phyloP scores from a whole-genome alignment of 371 early-diverging fungal genomes.

The Lichtheimia ramosa region DNA sequence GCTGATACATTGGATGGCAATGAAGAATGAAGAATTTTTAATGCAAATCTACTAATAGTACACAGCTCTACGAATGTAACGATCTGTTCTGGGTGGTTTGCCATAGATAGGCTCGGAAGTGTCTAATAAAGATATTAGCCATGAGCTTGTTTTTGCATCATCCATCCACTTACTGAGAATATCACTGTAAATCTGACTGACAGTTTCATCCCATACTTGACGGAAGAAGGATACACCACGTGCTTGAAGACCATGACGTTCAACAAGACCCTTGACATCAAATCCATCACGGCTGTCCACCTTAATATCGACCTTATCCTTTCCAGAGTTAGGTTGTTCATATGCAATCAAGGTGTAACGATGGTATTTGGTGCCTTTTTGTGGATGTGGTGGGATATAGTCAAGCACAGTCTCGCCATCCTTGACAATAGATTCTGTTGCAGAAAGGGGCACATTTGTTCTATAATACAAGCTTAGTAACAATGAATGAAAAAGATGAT shows the following conservation, averaged over 20 bases:
- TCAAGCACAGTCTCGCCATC: constrained; percentile 60
- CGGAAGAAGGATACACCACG: constrained; percentile 77
- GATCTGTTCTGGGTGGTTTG: constrained; percentile 55
- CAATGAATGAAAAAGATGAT: background rate
- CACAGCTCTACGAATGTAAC: constrained; percentile 52
- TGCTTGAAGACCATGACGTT: constrained; percentile 41
- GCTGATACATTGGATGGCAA: background rate
- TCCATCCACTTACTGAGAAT: constrained; percentile 41
- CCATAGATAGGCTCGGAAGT: constrained; percentile 57
- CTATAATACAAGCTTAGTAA: constrained; percentile 19
- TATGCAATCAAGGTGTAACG: constrained; percentile 73
- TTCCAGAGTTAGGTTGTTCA: constrained; percentile 68
- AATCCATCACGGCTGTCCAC: constrained; percentile 41
- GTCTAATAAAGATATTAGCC: constrained; percentile 10
- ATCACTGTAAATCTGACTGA: constrained; percentile 67
- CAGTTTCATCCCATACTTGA: constrained; percentile 71
- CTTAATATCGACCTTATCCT: constrained; percentile 49
- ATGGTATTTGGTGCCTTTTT: constrained; percentile 78
- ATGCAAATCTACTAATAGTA: constrained; percentile 38
- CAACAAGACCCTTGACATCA: constrained; percentile 49
- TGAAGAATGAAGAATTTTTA: constrained; percentile 1
- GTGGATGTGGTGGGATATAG: constrained; percentile 83
- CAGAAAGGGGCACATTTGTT: constrained; percentile 65
- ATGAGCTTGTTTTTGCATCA: too few species aligned
- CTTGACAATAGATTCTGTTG: constrained; percentile 43